Conservation (phyloP, 805 yeast species). For the Lipomyces sp. region DNA sequence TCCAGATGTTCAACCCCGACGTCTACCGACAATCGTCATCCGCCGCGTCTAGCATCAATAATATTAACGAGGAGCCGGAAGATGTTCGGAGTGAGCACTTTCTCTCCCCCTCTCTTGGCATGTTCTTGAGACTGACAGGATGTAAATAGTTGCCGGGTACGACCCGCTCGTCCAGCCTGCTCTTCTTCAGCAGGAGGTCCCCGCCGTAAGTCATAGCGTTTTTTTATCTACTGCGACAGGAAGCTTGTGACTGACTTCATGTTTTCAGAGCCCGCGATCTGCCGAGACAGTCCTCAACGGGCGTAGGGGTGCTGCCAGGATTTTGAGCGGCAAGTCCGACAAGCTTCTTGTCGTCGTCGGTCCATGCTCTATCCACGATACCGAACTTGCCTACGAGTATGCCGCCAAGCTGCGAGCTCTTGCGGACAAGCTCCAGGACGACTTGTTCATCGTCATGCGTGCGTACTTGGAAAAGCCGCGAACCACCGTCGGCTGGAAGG, state of each 20-base stretch:
- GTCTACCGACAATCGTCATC: conserved; percentile 11
- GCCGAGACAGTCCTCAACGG: conserved; percentile 65
- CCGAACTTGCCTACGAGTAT: conserved; percentile 84
- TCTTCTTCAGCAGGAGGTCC: conserved; percentile 78
- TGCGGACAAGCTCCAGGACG: conserved; percentile 67
- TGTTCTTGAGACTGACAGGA: not conserved
- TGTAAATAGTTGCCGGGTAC: conserved; percentile 53
- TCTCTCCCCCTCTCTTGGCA: not conserved
- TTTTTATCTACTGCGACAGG: too few species aligned
- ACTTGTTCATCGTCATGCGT: conserved; percentile 86
- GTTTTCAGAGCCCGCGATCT: conserved; percentile 13
- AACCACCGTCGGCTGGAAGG: conserved; percentile 99
- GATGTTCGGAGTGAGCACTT: conserved; percentile 30
- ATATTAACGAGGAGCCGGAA: conserved; percentile 30
- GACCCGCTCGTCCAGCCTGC: conserved; percentile 95
- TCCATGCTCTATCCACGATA: conserved; percentile 95
- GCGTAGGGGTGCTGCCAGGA: conserved; percentile 71
- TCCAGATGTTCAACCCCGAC: conserved; percentile 27
- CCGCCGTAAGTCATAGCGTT: conserved; percentile 35
- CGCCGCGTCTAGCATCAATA: conserved; percentile 20
- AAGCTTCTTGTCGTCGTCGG: conserved; percentile 86
- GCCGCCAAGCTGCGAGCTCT: conserved; percentile 64
- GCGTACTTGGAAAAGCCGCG: conserved; percentile 98
- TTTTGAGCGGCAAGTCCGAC: conserved; percentile 74
- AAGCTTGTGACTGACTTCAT: not conserved